phyloP scores from a whole-genome alignment of 2,329 filamentous ascomycete species.

The Diplodia seriata region DNA sequence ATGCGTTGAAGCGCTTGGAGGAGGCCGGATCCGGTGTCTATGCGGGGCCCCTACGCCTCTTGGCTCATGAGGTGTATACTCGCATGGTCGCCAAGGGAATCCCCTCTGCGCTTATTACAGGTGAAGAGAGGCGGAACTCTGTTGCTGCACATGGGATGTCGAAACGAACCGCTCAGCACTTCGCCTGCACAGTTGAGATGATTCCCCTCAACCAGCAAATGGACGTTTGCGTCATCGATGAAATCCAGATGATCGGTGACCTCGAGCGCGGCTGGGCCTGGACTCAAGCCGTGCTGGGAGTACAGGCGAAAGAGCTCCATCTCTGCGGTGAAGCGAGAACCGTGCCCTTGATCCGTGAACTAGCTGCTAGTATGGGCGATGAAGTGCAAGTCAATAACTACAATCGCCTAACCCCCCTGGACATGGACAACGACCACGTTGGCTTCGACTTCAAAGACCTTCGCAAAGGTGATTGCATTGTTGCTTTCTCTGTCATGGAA shows the following conservation, averaged over 20 bases:
- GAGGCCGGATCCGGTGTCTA: constrained; percentile 80
- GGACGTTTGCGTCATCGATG: constrained; percentile 95
- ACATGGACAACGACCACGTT: constrained; percentile 70
- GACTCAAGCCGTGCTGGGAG: constrained; percentile 87
- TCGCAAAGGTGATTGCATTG: constrained; percentile 87
- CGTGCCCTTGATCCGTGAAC: constrained; percentile 76
- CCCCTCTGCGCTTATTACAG: constrained; percentile 81
- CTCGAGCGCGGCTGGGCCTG: constrained; percentile 86
- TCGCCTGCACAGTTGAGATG: constrained; percentile 96
- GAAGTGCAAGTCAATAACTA: constrained; percentile 83
- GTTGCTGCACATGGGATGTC: constrained; percentile 53
- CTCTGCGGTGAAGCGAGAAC: constrained; percentile 89
- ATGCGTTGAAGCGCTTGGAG: constrained; percentile 85
- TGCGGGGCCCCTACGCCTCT: constrained; percentile 83
- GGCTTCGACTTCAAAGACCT: constrained; percentile 69
- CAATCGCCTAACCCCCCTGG: constrained; percentile 78
- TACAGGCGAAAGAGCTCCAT: constrained; percentile 88
- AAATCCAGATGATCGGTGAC: constrained; percentile 96
- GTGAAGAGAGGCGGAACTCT: constrained; percentile 82
- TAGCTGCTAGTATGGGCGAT: constrained; percentile 83
- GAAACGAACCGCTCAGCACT: constrained; percentile 38
- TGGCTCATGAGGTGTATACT: constrained; percentile 95
- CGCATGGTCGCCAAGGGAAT: constrained; percentile 80
- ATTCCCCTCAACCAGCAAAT: constrained; percentile 65
- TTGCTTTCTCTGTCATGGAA: constrained; percentile 81